Evolutionary conservation across 1,284 basidiomycete species (phyloP).

Genomic region (Trichosporon inkin): DNA sequence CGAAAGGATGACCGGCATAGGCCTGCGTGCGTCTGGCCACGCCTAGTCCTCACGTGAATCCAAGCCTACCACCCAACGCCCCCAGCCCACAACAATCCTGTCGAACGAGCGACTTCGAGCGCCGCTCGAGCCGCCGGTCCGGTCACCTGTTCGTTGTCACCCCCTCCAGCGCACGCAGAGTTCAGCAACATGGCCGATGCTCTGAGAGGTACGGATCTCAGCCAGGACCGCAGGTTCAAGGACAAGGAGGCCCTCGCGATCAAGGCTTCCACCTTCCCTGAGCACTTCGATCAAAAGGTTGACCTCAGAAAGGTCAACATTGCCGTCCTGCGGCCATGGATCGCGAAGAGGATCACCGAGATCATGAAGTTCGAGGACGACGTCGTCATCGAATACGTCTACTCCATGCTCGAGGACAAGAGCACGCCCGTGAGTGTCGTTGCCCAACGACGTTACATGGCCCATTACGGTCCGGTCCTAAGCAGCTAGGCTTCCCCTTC

Average conservation of each 20-base stretch:
- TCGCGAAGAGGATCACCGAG: slow-evolving; percentile 82
- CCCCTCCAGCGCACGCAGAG: too few relatives aligned
- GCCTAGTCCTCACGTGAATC: background rate
- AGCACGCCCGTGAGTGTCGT: slow-evolving; percentile 68
- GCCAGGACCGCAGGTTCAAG: slow-evolving; percentile 64
- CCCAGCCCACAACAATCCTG: too few relatives aligned
- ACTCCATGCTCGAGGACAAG: slow-evolving; percentile 83
- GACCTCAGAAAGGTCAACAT: slow-evolving; percentile 91
- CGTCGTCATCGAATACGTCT: slow-evolving; percentile 91
- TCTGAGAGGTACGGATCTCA: slow-evolving; percentile 31
- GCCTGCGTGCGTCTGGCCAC: too few relatives aligned
- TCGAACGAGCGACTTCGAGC: too few relatives aligned
- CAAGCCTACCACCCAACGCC: too few relatives aligned
- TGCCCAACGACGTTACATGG: too few relatives aligned
- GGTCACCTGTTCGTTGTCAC: too few relatives aligned
- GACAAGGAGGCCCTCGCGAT: slow-evolving; percentile 91
- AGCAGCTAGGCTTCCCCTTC: too few relatives aligned
- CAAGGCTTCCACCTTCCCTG: slow-evolving; percentile 82
- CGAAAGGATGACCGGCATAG: too few relatives aligned
- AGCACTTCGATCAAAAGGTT: slow-evolving; percentile 86
- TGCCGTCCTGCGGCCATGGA: slow-evolving; percentile 75
- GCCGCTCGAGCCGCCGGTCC: too few relatives aligned
- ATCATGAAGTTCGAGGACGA: slow-evolving; percentile 94
- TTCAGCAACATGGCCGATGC: background rate
- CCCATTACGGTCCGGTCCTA: too few relatives aligned